A percentile compares a stretch with the other conserved stretches of the same genome.
These are phyloP conservation scores for Ploettnerulaceae sp. DNA, from an alignment of 2,329 filamentous ascomycete species.

Conservation along the genomic window DNA sequence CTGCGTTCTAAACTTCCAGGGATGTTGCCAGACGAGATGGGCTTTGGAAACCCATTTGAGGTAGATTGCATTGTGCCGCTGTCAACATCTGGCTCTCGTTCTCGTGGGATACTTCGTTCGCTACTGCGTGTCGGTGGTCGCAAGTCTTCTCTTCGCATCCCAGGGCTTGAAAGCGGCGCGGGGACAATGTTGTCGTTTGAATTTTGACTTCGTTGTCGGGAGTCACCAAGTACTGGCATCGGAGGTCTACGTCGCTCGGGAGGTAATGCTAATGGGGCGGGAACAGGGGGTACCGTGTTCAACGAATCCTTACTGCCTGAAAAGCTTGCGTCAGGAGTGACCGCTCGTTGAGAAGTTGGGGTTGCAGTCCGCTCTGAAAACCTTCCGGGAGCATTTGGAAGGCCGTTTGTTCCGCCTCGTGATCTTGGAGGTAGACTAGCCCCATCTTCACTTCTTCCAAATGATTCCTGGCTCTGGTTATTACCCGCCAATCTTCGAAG, in stretches of 20 bases:
- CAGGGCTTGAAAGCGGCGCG: constrained; percentile 35
- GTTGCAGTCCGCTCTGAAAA: constrained; percentile 32
- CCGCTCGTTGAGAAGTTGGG: constrained; percentile 28
- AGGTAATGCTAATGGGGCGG: constrained; percentile 29
- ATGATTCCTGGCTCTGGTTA: constrained; percentile 34
- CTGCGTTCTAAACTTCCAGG: constrained; percentile 3
- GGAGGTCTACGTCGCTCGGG: constrained; percentile 34
- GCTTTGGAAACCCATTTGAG: constrained; percentile 13
- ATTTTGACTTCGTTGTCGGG: constrained; percentile 29
- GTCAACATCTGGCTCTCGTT: constrained; percentile 17
- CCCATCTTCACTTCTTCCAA: constrained; percentile 30
- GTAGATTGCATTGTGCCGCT: not conserved
- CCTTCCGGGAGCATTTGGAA: constrained; percentile 27
- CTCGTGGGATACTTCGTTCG: constrained; percentile 26
- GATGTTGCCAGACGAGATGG: constrained; percentile 6
- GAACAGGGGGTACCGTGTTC: constrained; percentile 29
- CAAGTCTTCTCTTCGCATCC: constrained; percentile 33
- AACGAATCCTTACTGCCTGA: constrained; percentile 19
- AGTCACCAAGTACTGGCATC: constrained; percentile 28
- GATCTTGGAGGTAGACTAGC: constrained; percentile 30
- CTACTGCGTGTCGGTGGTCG: constrained; percentile 33
- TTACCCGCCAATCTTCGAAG: constrained; percentile 26
- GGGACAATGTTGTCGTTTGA: constrained; percentile 33
- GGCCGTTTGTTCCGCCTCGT: constrained; percentile 29
- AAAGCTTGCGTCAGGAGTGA: constrained; percentile 29